Evolutionary conservation across 805 yeast species (phyloP).

Genomic region (Saccharomycopsis vini): DNA sequence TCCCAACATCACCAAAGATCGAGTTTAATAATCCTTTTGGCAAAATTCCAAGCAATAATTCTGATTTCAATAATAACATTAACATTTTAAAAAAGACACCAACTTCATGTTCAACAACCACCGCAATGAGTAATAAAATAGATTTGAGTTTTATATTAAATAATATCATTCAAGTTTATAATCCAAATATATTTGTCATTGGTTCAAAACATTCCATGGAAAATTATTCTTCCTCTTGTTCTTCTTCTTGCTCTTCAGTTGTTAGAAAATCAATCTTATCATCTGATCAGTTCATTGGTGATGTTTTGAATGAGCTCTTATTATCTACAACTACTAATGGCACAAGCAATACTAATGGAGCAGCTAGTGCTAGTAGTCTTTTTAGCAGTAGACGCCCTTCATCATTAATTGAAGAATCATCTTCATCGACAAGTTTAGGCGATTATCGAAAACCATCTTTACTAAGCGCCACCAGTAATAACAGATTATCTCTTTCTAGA

Average conservation of each 20-base stretch:
- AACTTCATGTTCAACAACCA: too few relatives aligned
- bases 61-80: background rate
- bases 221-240: background rate
- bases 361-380: background rate
- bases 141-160: conserved; percentile 14
- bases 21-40: too few relatives aligned
- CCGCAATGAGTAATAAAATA: conserved; percentile 2
- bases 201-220: conserved; percentile 12
- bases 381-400: conserved; percentile 1
- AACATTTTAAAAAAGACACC: background rate
- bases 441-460: background rate
- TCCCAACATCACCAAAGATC: too few relatives aligned
- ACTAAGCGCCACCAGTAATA: background rate
- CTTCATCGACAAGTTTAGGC: background rate
- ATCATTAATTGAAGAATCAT: background rate
- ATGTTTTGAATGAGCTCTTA: too few relatives aligned
- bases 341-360: background rate
- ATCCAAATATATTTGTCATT: conserved; percentile 15
- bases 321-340: too few relatives aligned
- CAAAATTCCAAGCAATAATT: background rate
- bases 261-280: too few relatives aligned
- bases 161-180: conserved; percentile 14
- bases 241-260: background rate
- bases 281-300: too few relatives aligned
- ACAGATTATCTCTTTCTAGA: background rate